Percentiles rank a stretch among this genome's conserved stretches.
phyloP scores from a whole-genome alignment of 345 rosid genomes.

The Tarenaya hassleriana region DNA sequence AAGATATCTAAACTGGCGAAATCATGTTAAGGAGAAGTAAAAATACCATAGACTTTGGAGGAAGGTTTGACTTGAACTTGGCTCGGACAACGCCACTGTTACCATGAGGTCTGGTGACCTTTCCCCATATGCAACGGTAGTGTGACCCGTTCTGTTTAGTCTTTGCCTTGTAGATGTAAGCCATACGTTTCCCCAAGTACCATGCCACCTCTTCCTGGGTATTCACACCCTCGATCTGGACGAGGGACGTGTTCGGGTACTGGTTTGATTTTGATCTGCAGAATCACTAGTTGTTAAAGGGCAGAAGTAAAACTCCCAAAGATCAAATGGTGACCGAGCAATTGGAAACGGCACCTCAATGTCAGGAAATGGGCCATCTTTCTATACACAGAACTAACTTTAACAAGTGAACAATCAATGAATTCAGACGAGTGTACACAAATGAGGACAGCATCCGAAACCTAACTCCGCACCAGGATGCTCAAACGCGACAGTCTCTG shows the following conservation, averaged over 20 bases:
- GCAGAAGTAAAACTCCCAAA: background rate
- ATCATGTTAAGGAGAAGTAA: background rate
- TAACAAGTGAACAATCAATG: background rate
- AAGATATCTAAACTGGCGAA: background rate
- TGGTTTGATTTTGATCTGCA: constrained; percentile 84
- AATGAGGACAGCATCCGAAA: background rate
- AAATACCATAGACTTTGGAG: constrained; percentile 86
- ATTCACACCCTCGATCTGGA: constrained; percentile 91
- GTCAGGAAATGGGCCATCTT: background rate
- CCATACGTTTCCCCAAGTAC: constrained; percentile 87
- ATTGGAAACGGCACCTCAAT: background rate
- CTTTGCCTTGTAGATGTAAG: constrained; percentile 89
- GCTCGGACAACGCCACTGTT: constrained; percentile 91
- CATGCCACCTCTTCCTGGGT: constrained; percentile 74
- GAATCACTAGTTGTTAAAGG: background rate
- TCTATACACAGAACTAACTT: too few species aligned
- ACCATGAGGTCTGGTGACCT: constrained; percentile 83
- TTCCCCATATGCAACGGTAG: constrained; percentile 96
- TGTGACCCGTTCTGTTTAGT: constrained; percentile 74
- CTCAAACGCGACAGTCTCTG: background rate
- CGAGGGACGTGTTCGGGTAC: constrained; percentile 66
- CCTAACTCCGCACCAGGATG: background rate
- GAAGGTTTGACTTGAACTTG: constrained; percentile 80
- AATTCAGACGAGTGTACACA: background rate
- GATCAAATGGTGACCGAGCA: background rate